Conservation (phyloP, 768 basidiomycete species). For the Boletus fagicola region DNA sequence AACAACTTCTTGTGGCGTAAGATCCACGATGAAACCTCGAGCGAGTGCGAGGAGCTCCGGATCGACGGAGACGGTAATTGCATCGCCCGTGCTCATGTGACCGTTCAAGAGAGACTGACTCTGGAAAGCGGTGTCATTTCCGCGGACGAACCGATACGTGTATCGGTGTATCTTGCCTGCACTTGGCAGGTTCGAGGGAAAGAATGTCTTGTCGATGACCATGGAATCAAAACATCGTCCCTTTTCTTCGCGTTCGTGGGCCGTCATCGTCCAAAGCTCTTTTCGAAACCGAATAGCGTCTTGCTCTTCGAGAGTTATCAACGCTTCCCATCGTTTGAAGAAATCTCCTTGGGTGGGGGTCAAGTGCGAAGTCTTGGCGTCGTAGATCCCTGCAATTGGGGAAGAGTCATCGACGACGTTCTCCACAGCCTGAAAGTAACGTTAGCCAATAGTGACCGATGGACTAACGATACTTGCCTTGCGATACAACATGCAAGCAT, state of each 20-base stretch:
- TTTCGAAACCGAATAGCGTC: constrained; percentile 81
- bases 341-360: constrained; percentile 65
- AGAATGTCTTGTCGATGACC: constrained; percentile 55
- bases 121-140: constrained; percentile 13
- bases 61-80: constrained; percentile 83
- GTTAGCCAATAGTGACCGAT: neutral
- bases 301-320: constrained; percentile 84
- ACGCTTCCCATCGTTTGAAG: constrained; percentile 87
- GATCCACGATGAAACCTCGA: constrained; percentile 76
- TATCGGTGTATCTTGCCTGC: constrained; percentile 69
- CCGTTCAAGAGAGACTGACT: constrained; percentile 60
- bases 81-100: constrained; percentile 75
- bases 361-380: constrained; percentile 78
- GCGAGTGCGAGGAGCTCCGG: constrained; percentile 82
- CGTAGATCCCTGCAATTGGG: constrained; percentile 66
- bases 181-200: constrained; percentile 16
- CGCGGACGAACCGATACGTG: constrained; percentile 69
- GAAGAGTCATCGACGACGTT: constrained; percentile 51
- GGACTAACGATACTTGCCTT: constrained; percentile 46
- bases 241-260: constrained; percentile 69
- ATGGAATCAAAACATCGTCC: constrained; percentile 87
- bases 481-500: constrained; percentile 93
- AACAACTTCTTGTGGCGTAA: constrained; percentile 60
- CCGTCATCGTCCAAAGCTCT: constrained; percentile 92
- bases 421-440: constrained; percentile 59